Evolutionary conservation across 768 basidiomycete species (phyloP).

Genomic region (Lactifluus hygrophoroides): DNA sequence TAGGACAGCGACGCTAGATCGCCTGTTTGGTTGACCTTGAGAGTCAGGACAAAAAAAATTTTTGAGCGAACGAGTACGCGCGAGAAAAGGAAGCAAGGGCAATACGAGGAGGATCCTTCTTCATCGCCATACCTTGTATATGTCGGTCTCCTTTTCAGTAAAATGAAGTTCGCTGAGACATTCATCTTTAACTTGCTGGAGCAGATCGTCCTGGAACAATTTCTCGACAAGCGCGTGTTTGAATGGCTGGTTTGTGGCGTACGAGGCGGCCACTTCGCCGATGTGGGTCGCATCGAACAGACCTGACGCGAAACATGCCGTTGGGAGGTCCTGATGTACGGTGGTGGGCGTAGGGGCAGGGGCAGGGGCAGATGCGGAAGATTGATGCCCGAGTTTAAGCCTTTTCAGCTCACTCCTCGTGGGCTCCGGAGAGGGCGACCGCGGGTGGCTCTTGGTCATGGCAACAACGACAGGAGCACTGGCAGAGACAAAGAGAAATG

Average conservation of each 20-base stretch:
- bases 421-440: constrained; percentile 36
- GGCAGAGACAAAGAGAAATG: too few relatives aligned
- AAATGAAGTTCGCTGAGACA: constrained; percentile 72
- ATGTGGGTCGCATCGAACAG: constrained; percentile 53
- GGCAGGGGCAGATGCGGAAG: constrained; percentile 9
- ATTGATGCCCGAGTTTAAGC: constrained; percentile 32
- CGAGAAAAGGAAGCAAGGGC: too few relatives aligned
- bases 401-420: constrained; percentile 31
- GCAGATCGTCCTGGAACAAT: constrained; percentile 76
- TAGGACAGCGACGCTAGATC: constrained; percentile 91
- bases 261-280: constrained; percentile 45
- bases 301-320: constrained; percentile 38
- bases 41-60: too few relatives aligned
- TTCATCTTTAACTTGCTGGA: constrained; percentile 77
- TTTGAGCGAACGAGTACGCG: too few relatives aligned
- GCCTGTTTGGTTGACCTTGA: constrained; percentile 91
- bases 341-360: not conserved
- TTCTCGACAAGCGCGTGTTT: constrained; percentile 74
- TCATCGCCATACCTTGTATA: constrained; percentile 83
- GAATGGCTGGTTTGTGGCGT: constrained; percentile 59
- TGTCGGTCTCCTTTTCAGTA: constrained; percentile 94
- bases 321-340: constrained; percentile 21
- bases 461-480: not conserved
- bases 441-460: constrained; percentile 42
- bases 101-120: too few relatives aligned